Evolutionary conservation across 1,139 yeast species (phyloP), one percentile per base, ranked within the genome.

Genomic region (Pichia terricola): DNA sequence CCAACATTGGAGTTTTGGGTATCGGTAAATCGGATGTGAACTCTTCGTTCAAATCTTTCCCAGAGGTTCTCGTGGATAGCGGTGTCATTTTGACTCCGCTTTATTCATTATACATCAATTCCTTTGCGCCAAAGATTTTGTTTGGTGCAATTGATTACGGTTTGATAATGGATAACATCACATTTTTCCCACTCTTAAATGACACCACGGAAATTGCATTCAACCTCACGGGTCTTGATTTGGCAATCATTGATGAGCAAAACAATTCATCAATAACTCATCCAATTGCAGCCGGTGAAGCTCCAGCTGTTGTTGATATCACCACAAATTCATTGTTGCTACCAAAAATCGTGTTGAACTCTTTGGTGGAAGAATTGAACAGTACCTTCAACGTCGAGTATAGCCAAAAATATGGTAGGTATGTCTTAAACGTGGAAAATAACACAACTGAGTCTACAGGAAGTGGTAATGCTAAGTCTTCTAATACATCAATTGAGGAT

Each of bases 1-100:
- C 79, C 3, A 61, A 69, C 8, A 68, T 69, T 39, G 81, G 80
- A 42, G 79, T 78, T 22, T 62, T 77, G 40, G 85, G 85, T 39
- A 70, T 79, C 47, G 81, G 81, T 28, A 67, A 75, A 42, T 38
- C 41, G 2, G 38, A 28, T 22, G 38, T 42, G n/a, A 40, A 47
- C 9, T 45, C 48, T 61, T 68, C 28, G 70, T 69, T 4, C 61
- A 45, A 66, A 41, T 72, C 74, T 45, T 64, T 82, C 22, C 45
- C 52, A 16, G 27, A 40, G 3, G 11, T 42, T 28, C 39, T 49
- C 64, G 71, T 66, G 27, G 50, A 59, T 10, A 65, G 65, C 44
- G 86, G 84, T 0, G 46, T 65, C 10, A 79, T 78, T 46, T 46
- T 66, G n/a, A 72, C 70, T 45, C 64, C 61, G 38, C 69, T 73